phyloP scores from a whole-genome alignment of 805 yeast genomes.

The Spathaspora passalidarum region DNA sequence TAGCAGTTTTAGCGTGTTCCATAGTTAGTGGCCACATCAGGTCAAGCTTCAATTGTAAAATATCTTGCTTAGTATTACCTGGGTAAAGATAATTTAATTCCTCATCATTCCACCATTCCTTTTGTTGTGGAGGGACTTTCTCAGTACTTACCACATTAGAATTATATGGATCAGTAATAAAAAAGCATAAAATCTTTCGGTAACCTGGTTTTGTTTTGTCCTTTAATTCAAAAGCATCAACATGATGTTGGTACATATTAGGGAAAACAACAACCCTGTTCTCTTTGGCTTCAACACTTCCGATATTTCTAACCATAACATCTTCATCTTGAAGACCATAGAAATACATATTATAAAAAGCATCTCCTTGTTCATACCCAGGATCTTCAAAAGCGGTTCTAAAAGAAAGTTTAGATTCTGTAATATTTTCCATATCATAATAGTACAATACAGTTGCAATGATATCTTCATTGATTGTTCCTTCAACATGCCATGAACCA shows the following conservation, averaged over 20 bases:
- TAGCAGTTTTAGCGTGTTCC: constrained; percentile 22
- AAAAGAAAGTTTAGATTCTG: constrained; percentile 30
- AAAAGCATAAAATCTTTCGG: constrained; percentile 39
- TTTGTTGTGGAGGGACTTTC: constrained; percentile 38
- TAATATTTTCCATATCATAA: constrained; percentile 38
- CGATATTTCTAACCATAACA: constrained; percentile 19
- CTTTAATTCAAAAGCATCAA: constrained; percentile 33
- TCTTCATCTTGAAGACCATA: constrained; percentile 33
- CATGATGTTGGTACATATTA: constrained; percentile 37
- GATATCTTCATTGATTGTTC: constrained; percentile 39
- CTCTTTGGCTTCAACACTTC: constrained; percentile 22
- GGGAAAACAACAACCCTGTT: constrained; percentile 36
- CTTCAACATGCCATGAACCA: constrained; percentile 45
- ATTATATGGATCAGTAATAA: constrained; percentile 35
- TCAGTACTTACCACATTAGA: constrained; percentile 23
- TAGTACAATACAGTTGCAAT: constrained; percentile 41
- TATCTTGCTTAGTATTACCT: constrained; percentile 1
- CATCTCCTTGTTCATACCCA: constrained; percentile 34
- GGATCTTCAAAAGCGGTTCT: constrained; percentile 29
- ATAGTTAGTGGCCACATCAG: constrained; percentile 16
- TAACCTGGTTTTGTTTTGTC: constrained; percentile 36
- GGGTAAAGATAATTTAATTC: constrained; percentile 10
- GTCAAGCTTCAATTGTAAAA: constrained; percentile 4
- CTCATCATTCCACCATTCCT: constrained; percentile 27
- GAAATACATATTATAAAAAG: constrained; percentile 16